Evolutionary conservation across 108 stramenopile genomes (phyloP).

Genomic region (Bacterosira constricta): DNA sequence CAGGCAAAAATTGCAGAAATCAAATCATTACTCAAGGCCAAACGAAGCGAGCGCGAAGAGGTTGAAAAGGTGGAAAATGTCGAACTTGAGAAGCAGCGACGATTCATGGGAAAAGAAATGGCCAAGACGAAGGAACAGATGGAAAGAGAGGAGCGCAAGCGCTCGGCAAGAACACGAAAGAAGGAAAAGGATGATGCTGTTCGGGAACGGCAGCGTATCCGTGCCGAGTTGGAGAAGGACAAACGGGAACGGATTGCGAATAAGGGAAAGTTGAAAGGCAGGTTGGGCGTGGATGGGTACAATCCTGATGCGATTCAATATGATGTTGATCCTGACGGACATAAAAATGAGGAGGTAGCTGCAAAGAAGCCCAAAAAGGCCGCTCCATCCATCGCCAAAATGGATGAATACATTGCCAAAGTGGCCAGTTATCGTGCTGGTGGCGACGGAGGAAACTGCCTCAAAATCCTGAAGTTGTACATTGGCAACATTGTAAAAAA

Average conservation of each 20-base stretch:
- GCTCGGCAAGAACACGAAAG: slow-evolving; percentile 64
- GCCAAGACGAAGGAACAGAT: slow-evolving; percentile 85
- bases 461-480: slow-evolving; percentile 86
- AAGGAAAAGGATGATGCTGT: slow-evolving; percentile 76
- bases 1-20: slow-evolving; percentile 86
- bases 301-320: slow-evolving; percentile 92
- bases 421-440: slow-evolving; percentile 87
- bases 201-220: slow-evolving; percentile 85
- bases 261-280: slow-evolving; percentile 83
- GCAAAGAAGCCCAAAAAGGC: slow-evolving; percentile 57
- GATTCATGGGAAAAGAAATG: slow-evolving; percentile 85
- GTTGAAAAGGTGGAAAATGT: slow-evolving; percentile 87
- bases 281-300: slow-evolving; percentile 93
- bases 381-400: slow-evolving; percentile 62
- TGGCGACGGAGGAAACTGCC: slow-evolving; percentile 92
- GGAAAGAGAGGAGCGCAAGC: slow-evolving; percentile 85
- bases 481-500: slow-evolving; percentile 89
- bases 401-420: slow-evolving; percentile 85
- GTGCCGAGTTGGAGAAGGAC: slow-evolving; percentile 92
- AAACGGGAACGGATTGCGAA: slow-evolving; percentile 86
- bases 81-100: slow-evolving; percentile 83
- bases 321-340: slow-evolving; percentile 52
- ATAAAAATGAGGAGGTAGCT: slow-evolving; percentile 28
- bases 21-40: slow-evolving; percentile 80
- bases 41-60: slow-evolving; percentile 84